These are phyloP conservation scores for Colletotrichum phormii DNA, from an alignment of 2,329 filamentous ascomycete species.

Conservation along the genomic window DNA sequence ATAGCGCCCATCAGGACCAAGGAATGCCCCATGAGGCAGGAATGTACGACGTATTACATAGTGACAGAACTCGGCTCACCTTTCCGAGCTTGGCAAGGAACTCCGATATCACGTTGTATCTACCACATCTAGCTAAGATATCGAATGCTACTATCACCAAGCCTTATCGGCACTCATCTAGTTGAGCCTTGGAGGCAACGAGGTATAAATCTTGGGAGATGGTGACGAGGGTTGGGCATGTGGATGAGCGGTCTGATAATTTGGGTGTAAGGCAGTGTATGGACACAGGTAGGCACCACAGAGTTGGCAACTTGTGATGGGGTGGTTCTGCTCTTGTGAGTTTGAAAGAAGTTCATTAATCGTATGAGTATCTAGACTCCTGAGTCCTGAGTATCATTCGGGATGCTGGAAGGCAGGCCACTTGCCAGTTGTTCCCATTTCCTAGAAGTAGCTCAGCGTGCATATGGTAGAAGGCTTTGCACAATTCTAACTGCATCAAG, in stretches of 20 bases:
- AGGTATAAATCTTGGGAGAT: no score
- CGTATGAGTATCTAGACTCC: no score
- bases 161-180: no score
- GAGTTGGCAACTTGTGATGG: no score
- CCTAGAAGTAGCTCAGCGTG: not conserved
- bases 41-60: not conserved
- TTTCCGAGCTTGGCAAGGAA: not conserved
- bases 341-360: no score
- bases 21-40: not conserved
- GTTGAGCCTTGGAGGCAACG: no score
- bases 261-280: no score
- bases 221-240: no score
- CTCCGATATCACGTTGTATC: not conserved
- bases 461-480: not conserved
- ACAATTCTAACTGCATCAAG: not conserved
- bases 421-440: not conserved
- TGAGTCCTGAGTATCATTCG: not conserved
- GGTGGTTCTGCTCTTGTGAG: no score
- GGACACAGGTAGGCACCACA: no score
- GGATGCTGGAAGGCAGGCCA: not conserved
- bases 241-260: no score
- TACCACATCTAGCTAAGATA: not conserved
- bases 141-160: no score
- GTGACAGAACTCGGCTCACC: not conserved
- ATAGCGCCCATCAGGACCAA: not conserved